A percentile compares a stretch with the other conserved stretches of the same genome.
Conservation (phyloP, 371 early-diverging fungal genomes). For the Fennellomyces sp. region DNA sequence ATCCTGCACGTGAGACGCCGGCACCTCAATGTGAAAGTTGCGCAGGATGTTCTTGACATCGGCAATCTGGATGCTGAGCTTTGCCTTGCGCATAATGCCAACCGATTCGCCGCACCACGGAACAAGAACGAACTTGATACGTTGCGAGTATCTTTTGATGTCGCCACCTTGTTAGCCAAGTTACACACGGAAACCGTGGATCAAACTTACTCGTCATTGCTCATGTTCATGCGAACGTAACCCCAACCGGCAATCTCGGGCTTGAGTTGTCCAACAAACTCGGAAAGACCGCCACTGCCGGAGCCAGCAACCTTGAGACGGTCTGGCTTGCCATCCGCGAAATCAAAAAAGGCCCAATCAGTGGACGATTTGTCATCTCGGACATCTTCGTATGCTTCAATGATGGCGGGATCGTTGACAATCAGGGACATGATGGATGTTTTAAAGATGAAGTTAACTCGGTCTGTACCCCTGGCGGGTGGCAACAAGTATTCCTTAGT, state of each 20-base stretch:
- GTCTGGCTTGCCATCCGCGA: conserved; percentile 50
- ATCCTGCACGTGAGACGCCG: conserved; percentile 58
- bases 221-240: conserved; percentile 75
- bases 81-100: conserved; percentile 87
- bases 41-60: conserved; percentile 78
- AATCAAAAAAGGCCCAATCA: conserved; percentile 64
- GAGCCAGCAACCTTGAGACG: conserved; percentile 47
- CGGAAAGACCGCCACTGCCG: conserved; percentile 73
- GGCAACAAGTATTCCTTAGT: too few relatives aligned
- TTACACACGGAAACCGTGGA: too few relatives aligned
- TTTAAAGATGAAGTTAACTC: background rate
- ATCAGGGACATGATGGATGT: conserved; percentile 49
- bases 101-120: conserved; percentile 84
- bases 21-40: conserved; percentile 75
- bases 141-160: conserved; percentile 45
- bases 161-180: too few relatives aligned
- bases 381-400: conserved; percentile 73
- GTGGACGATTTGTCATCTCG: conserved; percentile 71
- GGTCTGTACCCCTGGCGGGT: too few relatives aligned
- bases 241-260: conserved; percentile 81
- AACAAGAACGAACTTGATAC: conserved; percentile 74
- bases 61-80: conserved; percentile 77
- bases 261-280: conserved; percentile 65
- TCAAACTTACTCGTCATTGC: conserved; percentile 84
- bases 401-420: conserved; percentile 57